These are phyloP conservation scores for Thinopyrum elongatum DNA, from an alignment of 176 grass and related monocot species.

Conservation along the genomic window DNA sequence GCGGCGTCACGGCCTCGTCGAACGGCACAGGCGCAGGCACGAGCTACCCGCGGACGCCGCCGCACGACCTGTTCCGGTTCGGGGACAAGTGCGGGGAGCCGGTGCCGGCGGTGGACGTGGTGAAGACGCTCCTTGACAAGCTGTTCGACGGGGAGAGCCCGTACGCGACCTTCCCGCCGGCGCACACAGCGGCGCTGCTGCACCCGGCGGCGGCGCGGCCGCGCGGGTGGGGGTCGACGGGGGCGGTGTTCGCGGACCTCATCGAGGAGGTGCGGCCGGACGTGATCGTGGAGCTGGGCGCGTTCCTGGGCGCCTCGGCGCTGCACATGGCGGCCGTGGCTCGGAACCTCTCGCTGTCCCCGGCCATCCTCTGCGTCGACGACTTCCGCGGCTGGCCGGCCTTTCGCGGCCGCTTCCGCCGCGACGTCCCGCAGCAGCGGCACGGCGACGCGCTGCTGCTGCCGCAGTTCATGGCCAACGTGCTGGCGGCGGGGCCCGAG, in stretches of 20 bases:
- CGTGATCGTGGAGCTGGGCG: conserved; percentile 88
- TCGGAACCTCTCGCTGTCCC: conserved; percentile 61
- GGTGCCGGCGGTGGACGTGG: conserved; percentile 39
- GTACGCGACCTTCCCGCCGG: conserved; percentile 62
- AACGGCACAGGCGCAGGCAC: neutral
- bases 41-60: conserved; percentile 17
- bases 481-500: conserved; percentile 42
- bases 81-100: conserved; percentile 51
- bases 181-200: conserved; percentile 49
- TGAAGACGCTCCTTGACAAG: conserved; percentile 50
- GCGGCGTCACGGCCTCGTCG: neutral
- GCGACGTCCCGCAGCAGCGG: conserved; percentile 57
- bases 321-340: conserved; percentile 88
- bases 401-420: conserved; percentile 60
- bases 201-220: conserved; percentile 46
- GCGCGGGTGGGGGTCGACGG: conserved; percentile 90
- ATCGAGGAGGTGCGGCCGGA: conserved; percentile 59
- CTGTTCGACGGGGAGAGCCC: conserved; percentile 79
- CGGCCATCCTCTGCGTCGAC: conserved; percentile 86
- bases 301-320: conserved; percentile 95
- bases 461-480: conserved; percentile 95
- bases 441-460: conserved; percentile 77
- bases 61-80: conserved; percentile 81
- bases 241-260: conserved; percentile 75
- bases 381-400: conserved; percentile 97